Evolutionary conservation across 805 yeast species (phyloP).

Genomic region (Saccharomyces kudriavzevii): DNA sequence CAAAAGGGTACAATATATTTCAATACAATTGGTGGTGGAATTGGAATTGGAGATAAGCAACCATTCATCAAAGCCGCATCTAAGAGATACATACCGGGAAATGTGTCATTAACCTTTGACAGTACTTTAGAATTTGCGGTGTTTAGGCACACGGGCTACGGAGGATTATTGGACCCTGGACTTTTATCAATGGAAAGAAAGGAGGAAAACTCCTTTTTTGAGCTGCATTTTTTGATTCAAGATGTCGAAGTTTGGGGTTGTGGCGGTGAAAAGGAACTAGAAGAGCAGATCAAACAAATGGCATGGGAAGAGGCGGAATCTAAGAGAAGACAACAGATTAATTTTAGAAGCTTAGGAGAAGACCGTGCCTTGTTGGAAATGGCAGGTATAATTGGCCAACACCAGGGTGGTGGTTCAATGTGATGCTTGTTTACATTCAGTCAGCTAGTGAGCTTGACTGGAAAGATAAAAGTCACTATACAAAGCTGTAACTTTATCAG

Average conservation of each 20-base stretch:
- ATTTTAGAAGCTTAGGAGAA: constrained; percentile 60
- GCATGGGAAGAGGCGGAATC: constrained; percentile 91
- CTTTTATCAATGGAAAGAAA: constrained; percentile 12
- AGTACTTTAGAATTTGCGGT: constrained; percentile 71
- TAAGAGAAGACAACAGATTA: constrained; percentile 62
- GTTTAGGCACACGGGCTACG: constrained; percentile 59
- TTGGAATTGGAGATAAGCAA: constrained; percentile 73
- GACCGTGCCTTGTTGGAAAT: constrained; percentile 79
- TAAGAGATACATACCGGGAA: constrained; percentile 55
- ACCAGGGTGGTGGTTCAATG: constrained; percentile 43
- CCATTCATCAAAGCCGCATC: constrained; percentile 44
- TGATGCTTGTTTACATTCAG: constrained; percentile 10
- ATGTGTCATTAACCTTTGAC: constrained; percentile 72
- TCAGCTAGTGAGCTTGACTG: not conserved
- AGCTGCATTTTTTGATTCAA: constrained; percentile 60
- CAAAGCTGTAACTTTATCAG: not conserved
- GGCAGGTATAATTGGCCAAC: constrained; percentile 57
- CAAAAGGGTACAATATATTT: constrained; percentile 47
- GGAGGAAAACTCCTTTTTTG: constrained; percentile 35
- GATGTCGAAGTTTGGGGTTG: constrained; percentile 90
- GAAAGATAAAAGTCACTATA: not conserved
- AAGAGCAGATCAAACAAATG: constrained; percentile 70
- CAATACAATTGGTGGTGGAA: constrained; percentile 65
- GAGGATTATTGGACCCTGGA: constrained; percentile 42
- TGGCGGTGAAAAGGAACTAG: constrained; percentile 70